These are phyloP conservation scores for Hypoxylon fragiforme DNA, from an alignment of 495 filamentous ascomycete species.

Conservation along the genomic window DNA sequence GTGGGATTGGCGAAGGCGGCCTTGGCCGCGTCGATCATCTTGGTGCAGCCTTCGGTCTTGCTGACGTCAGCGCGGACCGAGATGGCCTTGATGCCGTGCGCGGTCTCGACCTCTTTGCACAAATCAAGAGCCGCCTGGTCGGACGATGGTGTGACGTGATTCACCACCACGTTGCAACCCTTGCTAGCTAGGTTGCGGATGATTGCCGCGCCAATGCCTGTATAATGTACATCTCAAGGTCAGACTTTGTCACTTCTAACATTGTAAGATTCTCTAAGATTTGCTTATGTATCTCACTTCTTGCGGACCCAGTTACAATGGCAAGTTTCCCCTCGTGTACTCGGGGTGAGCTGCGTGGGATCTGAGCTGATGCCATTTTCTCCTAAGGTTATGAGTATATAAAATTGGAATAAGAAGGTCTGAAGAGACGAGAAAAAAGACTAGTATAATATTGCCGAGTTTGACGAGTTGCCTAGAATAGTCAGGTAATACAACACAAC, in stretches of 20 bases:
- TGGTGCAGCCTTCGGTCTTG: slow-evolving; percentile 39
- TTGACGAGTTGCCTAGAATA: too few species aligned
- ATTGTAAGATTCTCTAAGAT: too few species aligned
- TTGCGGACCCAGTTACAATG: slow-evolving; percentile 76
- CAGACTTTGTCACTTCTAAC: too few species aligned
- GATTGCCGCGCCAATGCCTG: slow-evolving; percentile 88
- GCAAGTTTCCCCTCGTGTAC: slow-evolving; percentile 66
- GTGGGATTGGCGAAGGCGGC: slow-evolving; percentile 27
- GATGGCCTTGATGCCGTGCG: slow-evolving; percentile 44
- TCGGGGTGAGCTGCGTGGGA: background rate
- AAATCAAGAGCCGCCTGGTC: slow-evolving; percentile 31
- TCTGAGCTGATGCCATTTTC: background rate
- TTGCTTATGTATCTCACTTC: slow-evolving; percentile 53
- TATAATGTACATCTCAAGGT: background rate
- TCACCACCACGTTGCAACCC: slow-evolving; percentile 69
- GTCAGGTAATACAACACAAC: too few species aligned
- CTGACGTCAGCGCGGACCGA: slow-evolving; percentile 52
- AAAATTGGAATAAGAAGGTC: too few species aligned
- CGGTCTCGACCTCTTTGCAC: slow-evolving; percentile 44
- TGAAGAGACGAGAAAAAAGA: background rate
- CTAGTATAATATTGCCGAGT: too few species aligned
- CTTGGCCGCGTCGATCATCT: slow-evolving; percentile 40
- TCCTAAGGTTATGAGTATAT: too few species aligned
- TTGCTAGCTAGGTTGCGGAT: slow-evolving; percentile 76
- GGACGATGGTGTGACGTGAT: slow-evolving; percentile 63